Evolutionary conservation across 176 grass and related monocot genomes (phyloP), one percentile per base, ranked within the genome.

Genomic region (Oryza coarctata): DNA sequence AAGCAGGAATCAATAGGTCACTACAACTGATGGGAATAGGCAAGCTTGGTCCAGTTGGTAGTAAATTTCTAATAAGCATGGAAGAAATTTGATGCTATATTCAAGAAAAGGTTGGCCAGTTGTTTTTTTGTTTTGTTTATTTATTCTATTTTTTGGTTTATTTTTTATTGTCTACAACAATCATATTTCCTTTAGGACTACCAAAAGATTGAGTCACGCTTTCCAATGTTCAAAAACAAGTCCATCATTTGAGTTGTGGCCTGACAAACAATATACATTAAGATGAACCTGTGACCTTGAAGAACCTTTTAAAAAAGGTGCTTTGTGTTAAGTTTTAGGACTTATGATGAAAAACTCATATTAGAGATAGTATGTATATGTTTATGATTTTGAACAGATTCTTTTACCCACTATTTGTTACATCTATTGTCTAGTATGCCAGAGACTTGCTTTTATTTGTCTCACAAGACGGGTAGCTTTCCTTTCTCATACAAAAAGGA

Each of bases 61-160:
- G 41, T n/a, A 52, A 39, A 36, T 14, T 71, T 68, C 25, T 12
- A 1, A 33, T 15, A 6, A 31, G 7, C 41, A 75, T 27, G 36
- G 9, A 44, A 17, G 10, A 68, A 87, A 2, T 22, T 1, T 75
- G 17, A 49, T 65, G 20, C 26, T 74, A 29, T 60, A 75, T 7
- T 31, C 23, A 82, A 65, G 6, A 67, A 45, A 27, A 4, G 7
- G 7, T 78, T 7, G 41, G 18, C 18, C 7, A 66, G 7, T 41
- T 34, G 35, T 72, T 84, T 63, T 26, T 38, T 72, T 18, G 11
- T 22, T 36, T 45, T 71, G 6, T 40, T 88, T 43, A 18, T 74
- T 67, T 71, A 29, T 80, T 61, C 22, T 44, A 34, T 28, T 22
- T 66, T 78, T 38, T 52, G 12, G 30, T 38, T 20, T 78, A 2